Conservation (phyloP, 2,329 filamentous ascomycete species). For the Fusarium tanahbumbuense region DNA sequence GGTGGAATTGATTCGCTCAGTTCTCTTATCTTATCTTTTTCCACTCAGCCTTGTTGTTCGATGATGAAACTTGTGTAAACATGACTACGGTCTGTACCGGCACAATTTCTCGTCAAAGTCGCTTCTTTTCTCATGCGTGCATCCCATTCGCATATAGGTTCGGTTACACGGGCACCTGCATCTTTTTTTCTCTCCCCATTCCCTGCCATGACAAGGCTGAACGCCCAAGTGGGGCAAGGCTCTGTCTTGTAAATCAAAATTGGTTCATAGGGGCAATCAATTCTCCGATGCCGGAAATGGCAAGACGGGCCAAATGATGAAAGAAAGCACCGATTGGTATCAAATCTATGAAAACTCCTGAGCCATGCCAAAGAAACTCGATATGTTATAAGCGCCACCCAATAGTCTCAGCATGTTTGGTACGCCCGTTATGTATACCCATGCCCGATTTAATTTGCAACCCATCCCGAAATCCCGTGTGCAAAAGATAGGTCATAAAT, state of each 20-base stretch:
- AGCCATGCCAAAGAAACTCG: background rate
- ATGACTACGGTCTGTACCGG: background rate
- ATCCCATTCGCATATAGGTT: background rate
- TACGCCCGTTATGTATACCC: conserved; percentile 25
- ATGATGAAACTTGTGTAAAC: conserved; percentile 24
- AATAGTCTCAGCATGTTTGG: conserved; percentile 4
- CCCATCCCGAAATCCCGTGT: conserved; percentile 18
- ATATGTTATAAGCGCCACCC: background rate
- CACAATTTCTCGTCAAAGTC: background rate
- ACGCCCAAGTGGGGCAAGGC: background rate
- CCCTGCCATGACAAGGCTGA: background rate
- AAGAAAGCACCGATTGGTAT: background rate
- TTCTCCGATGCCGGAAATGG: conserved; percentile 26
- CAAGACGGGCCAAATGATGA: background rate
- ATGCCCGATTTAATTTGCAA: conserved; percentile 10
- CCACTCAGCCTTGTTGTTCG: conserved; percentile 24
- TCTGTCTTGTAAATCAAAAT: conserved; percentile 33
- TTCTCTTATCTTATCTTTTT: conserved; percentile 24
- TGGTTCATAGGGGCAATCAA: conserved; percentile 41
- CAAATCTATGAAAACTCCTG: conserved; percentile 1
- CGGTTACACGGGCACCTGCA: background rate
- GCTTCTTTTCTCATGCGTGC: background rate
- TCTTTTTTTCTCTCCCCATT: background rate
- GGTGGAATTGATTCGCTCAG: conserved; percentile 19
- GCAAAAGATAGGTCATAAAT: conserved; percentile 10